Evolutionary conservation across 306 rosid genomes (phyloP).

Genomic region (Vicia sativa): DNA sequence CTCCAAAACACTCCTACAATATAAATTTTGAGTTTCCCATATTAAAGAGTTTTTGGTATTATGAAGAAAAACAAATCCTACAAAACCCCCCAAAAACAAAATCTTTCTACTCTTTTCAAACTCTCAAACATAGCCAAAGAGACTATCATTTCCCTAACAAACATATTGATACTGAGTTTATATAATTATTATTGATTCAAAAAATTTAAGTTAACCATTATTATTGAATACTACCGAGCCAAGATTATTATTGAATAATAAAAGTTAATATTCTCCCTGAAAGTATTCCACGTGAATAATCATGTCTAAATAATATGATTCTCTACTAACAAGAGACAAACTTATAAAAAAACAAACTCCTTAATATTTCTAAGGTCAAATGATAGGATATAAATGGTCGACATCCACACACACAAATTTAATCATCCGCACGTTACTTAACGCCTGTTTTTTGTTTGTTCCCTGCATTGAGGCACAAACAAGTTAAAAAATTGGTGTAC

Average conservation of each 20-base stretch:
- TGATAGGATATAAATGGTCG: not conserved
- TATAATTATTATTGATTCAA: no score
- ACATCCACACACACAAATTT: not conserved
- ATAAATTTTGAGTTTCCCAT: no score
- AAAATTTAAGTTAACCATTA: no score
- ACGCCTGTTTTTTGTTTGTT: conserved; percentile 36
- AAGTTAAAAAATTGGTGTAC: not conserved
- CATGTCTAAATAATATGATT: not conserved
- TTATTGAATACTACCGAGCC: not conserved
- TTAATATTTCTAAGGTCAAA: conserved; percentile 9
- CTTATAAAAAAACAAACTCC: not conserved
- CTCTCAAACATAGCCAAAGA: no score
- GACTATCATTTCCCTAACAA: no score
- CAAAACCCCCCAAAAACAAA: no score
- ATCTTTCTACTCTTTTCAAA: no score
- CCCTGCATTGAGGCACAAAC: conserved; percentile 38
- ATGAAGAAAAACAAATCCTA: no score
- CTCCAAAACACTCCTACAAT: no score
- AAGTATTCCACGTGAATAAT: not conserved
- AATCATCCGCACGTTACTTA: conserved; percentile 17
- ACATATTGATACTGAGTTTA: no score
- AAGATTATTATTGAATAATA: not conserved
- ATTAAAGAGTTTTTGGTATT: no score
- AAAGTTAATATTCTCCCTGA: not conserved
- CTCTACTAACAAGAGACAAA: not conserved